These are phyloP conservation scores for Achlya hypogyna DNA, from an alignment of 352 stramenopile species.

Conservation along the genomic window DNA sequence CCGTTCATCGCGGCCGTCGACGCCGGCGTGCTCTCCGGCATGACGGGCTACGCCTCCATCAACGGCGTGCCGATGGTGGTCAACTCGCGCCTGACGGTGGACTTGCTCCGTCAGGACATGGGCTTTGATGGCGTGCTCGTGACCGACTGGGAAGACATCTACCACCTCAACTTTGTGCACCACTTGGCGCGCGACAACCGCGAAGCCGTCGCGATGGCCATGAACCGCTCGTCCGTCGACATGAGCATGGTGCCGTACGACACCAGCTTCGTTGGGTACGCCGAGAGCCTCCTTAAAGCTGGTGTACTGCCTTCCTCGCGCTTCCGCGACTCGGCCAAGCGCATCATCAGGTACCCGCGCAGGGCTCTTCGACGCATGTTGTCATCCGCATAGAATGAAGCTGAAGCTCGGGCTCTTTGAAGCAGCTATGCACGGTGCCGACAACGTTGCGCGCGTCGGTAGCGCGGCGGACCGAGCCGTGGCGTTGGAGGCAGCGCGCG, in stretches of 20 bases:
- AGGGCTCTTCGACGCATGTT: constrained; percentile 24
- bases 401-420: constrained; percentile 62
- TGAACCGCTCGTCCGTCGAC: constrained; percentile 58
- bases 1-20: constrained; percentile 68
- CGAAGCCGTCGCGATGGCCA: constrained; percentile 41
- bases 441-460: constrained; percentile 40
- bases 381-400: constrained; percentile 34
- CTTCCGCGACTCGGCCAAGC: constrained; percentile 43
- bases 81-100: constrained; percentile 60
- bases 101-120: constrained; percentile 81
- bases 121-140: constrained; percentile 85
- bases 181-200: constrained; percentile 37
- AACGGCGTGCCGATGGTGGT: constrained; percentile 87
- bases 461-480: constrained; percentile 36
- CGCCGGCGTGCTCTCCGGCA: constrained; percentile 76
- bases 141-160: constrained; percentile 90
- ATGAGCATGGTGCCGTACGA: constrained; percentile 65
- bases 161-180: constrained; percentile 71
- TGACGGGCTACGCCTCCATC: constrained; percentile 92
- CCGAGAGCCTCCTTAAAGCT: constrained; percentile 23
- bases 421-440: constrained; percentile 37
- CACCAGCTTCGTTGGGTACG: constrained; percentile 25
- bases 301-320: constrained; percentile 23
- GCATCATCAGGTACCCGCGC: constrained; percentile 36
- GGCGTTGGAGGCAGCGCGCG: constrained; percentile 57